Evolutionary conservation across 192 early-diverging fungal species (phyloP).

Genomic region (Mortierella antarctica): DNA sequence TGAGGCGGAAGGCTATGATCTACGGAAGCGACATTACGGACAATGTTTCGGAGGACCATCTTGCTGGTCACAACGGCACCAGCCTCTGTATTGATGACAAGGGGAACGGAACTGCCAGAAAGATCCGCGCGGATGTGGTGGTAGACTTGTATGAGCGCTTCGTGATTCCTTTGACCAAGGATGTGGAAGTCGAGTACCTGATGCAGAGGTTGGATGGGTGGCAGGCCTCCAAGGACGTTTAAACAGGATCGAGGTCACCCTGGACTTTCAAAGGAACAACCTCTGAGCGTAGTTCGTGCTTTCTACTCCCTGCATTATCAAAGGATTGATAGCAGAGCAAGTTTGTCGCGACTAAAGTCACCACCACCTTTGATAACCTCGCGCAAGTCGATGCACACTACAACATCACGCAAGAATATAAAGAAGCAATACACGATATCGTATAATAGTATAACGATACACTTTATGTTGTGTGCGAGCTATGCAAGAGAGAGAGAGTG

Average conservation of each 20-base stretch:
- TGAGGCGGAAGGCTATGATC: constrained; percentile 90
- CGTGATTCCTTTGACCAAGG: constrained; percentile 97
- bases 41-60: constrained; percentile 27
- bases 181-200: constrained; percentile 96
- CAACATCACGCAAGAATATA: no score
- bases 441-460: no score
- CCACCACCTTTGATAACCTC: no score
- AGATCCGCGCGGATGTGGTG: constrained; percentile 85
- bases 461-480: no score
- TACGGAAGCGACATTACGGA: constrained; percentile 93
- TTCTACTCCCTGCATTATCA: no score
- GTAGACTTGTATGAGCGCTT: constrained; percentile 92
- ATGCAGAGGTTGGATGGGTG: constrained; percentile 61
- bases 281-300: not conserved
- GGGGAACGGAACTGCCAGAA: constrained; percentile 29
- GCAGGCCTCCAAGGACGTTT: constrained; percentile 10
- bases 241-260: not conserved
- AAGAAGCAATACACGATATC: no score
- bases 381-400: no score
- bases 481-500: no score
- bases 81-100: not conserved
- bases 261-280: not conserved
- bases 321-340: no score
- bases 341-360: no score
- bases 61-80: constrained; percentile 14